These are phyloP conservation scores for Pichia sp. DNA, from an alignment of 1,139 yeast species.

Conservation along the genomic window DNA sequence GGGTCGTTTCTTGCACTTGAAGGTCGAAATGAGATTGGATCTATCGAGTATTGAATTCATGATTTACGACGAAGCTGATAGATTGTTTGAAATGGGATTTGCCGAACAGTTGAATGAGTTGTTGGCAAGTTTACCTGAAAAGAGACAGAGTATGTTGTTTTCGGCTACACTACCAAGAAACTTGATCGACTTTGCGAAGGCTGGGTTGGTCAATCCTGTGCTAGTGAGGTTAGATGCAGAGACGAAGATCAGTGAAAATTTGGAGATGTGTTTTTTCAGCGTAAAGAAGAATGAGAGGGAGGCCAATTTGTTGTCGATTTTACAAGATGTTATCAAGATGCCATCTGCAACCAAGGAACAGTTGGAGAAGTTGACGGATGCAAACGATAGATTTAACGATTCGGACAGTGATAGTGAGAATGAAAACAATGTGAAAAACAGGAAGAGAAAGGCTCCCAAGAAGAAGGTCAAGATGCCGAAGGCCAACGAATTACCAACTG, in stretches of 20 bases:
- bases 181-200: conserved; percentile 93
- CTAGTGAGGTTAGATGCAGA: conserved; percentile 91
- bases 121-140: conserved; percentile 73
- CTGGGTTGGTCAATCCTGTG: conserved; percentile 89
- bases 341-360: conserved; percentile 73
- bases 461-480: conserved; percentile 58
- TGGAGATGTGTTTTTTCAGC: conserved; percentile 84
- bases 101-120: conserved; percentile 91
- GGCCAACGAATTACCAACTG: conserved; percentile 80
- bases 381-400: conserved; percentile 43
- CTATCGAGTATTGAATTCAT: conserved; percentile 79
- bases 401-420: conserved; percentile 48
- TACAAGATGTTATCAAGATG: conserved; percentile 81
- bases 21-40: conserved; percentile 90
- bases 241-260: conserved; percentile 78
- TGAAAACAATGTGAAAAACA: conserved; percentile 25
- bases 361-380: conserved; percentile 46
- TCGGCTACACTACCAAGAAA: conserved; percentile 94
- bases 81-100: conserved; percentile 95
- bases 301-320: conserved; percentile 68
- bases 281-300: conserved; percentile 85
- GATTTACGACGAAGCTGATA: conserved; percentile 97
- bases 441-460: conserved; percentile 30
- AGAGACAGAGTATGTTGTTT: conserved; percentile 82
- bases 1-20: conserved; percentile 91